Evolutionary conservation across 208 protist species (phyloP), one percentile per base, ranked within the genome.

Genomic region (Trypanosoma boissoni): DNA sequence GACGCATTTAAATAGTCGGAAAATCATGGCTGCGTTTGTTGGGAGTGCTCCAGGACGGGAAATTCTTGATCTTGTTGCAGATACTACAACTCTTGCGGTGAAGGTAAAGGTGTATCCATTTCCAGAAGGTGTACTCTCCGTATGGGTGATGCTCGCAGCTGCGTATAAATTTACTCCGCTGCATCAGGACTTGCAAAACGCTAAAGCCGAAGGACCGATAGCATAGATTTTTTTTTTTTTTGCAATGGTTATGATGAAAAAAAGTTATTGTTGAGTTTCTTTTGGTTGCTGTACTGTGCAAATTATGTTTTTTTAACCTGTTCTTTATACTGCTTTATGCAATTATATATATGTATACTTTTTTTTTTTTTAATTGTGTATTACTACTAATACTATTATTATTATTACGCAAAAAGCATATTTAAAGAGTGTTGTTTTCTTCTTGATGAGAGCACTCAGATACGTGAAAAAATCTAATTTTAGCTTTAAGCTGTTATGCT

Each of bases 131-230:
- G 78, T 96, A 0, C 57, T 71, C 24, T 94, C 87, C 3, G 84
- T 94, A 23, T 97, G 93, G 93, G 80, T 94, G 8, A 95, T 97
- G 78, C 53, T 94, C 36, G 83, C 91, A 1, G 88, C 86, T 5
- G 53, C 78, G 16, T 96, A 95, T 60, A 80, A 67, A 20, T 65
- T 72, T 21, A 58, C 41, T 42, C 8, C 46, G 44, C 14, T 49
- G 45, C n/a, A 43, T 21, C 16, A 56, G 9, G 24, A 31, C 29
- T 50, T 37, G 23, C 26, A 36, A 20, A 57, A 53, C 34, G 26
- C 12, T 9, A 31, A n/a, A 42, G 39, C 14, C 46, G 58, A 53
- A 26, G 24, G 9, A 16, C 0, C 28, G 2, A 46, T 21, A 37
- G 21, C 6, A 31, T 24, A 50, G 23, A 50, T 6, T 29, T n/a